phyloP scores from a whole-genome alignment of 768 basidiomycete species.

The Mycena vitilis region DNA sequence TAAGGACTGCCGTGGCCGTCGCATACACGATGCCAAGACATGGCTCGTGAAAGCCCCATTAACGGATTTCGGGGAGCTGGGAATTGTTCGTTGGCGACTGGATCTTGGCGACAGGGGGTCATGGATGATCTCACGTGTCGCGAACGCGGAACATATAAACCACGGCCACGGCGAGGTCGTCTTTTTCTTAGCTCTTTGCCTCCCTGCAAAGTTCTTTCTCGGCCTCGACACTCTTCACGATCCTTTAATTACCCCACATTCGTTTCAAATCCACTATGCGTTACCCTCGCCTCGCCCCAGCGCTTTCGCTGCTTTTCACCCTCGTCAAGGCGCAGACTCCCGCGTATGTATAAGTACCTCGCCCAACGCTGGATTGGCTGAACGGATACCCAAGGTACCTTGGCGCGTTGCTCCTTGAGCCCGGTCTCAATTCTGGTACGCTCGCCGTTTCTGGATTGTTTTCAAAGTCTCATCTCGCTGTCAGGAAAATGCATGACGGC shows the following conservation, averaged over 20 bases:
- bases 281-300: constrained; percentile 25
- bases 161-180: neutral
- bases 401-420: constrained; percentile 59
- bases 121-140: too few relatives aligned
- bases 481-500: constrained; percentile 67
- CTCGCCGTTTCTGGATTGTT: constrained; percentile 5
- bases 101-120: too few relatives aligned
- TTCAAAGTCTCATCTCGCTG: neutral
- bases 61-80: too few relatives aligned
- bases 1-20: too few relatives aligned
- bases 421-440: constrained; percentile 55
- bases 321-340: constrained; percentile 41
- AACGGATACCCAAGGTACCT: constrained; percentile 46
- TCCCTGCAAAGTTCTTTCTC: constrained; percentile 25
- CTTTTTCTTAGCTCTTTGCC: constrained; percentile 18
- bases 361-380: neutral
- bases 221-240: constrained; percentile 19
- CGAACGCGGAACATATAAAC: neutral
- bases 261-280: constrained; percentile 29
- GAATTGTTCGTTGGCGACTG: too few relatives aligned
- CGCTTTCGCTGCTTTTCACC: constrained; percentile 34
- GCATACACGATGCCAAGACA: too few relatives aligned
- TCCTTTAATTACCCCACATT: constrained; percentile 33
- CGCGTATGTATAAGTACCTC: constrained; percentile 25
- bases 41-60: too few relatives aligned